Conservation (phyloP, 805 yeast species). For the Ascoidea tarda region DNA sequence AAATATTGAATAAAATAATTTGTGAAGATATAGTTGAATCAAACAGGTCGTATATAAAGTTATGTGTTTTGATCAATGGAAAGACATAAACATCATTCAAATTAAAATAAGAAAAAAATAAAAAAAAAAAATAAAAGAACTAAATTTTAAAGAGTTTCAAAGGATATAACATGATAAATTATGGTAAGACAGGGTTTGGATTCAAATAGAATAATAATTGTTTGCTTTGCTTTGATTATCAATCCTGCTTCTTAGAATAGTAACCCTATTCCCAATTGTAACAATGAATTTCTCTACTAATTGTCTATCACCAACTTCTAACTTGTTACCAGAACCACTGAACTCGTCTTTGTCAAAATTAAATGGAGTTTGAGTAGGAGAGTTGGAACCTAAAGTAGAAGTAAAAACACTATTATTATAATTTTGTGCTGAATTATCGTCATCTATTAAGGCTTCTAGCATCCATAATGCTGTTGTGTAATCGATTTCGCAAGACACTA, state of each 20-base stretch:
- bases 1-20: too few relatives aligned
- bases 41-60: too few relatives aligned
- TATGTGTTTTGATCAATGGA: too few relatives aligned
- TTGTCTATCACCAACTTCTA: conserved; percentile 60
- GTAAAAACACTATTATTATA: background rate
- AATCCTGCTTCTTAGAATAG: conserved; percentile 53
- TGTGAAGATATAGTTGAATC: too few relatives aligned
- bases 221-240: conserved; percentile 8
- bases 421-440: conserved; percentile 13
- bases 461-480: conserved; percentile 93
- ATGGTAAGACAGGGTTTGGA: too few relatives aligned
- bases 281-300: conserved; percentile 72
- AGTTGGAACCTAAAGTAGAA: background rate
- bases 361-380: background rate
- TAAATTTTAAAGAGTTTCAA: background rate
- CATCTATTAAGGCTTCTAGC: conserved; percentile 73
- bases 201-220: too few relatives aligned
- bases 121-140: background rate
- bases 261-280: conserved; percentile 69
- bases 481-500: conserved; percentile 69
- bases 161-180: background rate
- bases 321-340: conserved; percentile 23
- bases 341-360: conserved; percentile 13
- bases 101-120: background rate
- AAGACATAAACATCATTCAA: background rate